Conservation (phyloP, 2,329 filamentous ascomycete species). For the Colletotrichum eremochloae region DNA sequence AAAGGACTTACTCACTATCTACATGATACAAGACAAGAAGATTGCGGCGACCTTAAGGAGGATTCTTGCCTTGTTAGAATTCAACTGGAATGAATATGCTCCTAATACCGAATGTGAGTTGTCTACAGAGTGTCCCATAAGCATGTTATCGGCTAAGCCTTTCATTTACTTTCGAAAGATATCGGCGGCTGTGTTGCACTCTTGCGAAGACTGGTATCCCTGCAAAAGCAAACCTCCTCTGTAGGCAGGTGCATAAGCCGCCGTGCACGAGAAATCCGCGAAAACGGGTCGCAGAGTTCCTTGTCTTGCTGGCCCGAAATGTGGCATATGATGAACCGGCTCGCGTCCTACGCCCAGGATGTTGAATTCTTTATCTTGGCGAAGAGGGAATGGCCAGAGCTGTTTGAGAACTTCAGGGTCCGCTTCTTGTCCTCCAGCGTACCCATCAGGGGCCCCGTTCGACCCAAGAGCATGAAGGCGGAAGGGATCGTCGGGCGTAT, state of each 20-base stretch:
- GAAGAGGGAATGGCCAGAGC: conserved; percentile 46
- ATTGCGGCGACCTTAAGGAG: neutral
- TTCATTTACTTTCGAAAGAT: neutral
- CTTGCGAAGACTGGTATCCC: neutral
- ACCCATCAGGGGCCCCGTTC: conserved; percentile 38
- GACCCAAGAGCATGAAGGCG: conserved; percentile 43
- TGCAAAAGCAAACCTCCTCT: neutral
- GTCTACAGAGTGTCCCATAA: no score
- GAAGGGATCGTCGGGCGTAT: conserved; percentile 46
- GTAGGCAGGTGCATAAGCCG: neutral
- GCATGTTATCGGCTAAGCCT: neutral
- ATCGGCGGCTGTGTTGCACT: neutral
- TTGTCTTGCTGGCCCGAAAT: conserved; percentile 6
- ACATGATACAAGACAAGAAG: neutral
- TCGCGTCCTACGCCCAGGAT: conserved; percentile 6
- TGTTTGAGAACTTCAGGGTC: conserved; percentile 51
- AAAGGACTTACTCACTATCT: neutral
- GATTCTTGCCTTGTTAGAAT: neutral
- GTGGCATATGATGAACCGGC: conserved; percentile 7
- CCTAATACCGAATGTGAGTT: neutral
- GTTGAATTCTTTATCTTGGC: conserved; percentile 1
- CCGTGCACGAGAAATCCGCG: neutral
- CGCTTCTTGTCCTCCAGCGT: conserved; percentile 46
- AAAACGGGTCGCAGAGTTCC: neutral
- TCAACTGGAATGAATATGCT: neutral